Conservation (phyloP, 2,329 filamentous ascomycete genomes). For the Arthrinium phaeospermum region DNA sequence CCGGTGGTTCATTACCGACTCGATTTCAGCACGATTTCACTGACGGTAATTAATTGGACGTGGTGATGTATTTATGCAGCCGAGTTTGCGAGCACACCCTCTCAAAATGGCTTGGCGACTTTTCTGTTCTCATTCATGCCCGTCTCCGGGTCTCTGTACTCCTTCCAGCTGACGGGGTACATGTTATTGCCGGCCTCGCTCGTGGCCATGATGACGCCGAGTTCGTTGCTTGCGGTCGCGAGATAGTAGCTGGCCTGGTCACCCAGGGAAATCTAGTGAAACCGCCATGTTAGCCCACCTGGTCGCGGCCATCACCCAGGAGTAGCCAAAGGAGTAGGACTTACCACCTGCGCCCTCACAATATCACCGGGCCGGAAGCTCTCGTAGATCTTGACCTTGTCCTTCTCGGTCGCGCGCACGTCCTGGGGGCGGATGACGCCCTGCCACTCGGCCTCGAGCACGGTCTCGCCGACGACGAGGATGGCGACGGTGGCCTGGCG, state of each 20-base stretch:
- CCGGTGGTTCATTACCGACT: neutral
- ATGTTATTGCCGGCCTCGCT: slow-evolving; percentile 89
- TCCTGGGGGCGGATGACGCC: slow-evolving; percentile 88
- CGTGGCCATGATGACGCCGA: slow-evolving; percentile 91
- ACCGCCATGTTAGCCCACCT: neutral
- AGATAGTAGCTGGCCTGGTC: slow-evolving; percentile 96
- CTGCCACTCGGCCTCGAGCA: slow-evolving; percentile 81
- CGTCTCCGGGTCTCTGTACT: slow-evolving; percentile 85
- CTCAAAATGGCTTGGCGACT: slow-evolving; percentile 89
- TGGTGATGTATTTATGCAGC: neutral
- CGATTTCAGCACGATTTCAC: neutral
- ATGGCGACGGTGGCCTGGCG: slow-evolving; percentile 87
- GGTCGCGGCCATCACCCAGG: neutral
- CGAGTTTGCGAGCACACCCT: slow-evolving; percentile 4
- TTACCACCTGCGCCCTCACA: slow-evolving; percentile 81
- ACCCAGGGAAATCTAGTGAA: slow-evolving; percentile 77
- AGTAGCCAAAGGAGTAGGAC: slow-evolving; percentile 36
- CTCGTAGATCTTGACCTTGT: slow-evolving; percentile 89
- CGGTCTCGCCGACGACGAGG: slow-evolving; percentile 76
- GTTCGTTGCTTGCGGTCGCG: slow-evolving; percentile 87
- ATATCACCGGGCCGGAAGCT: slow-evolving; percentile 93
- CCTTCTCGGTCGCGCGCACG: slow-evolving; percentile 93
- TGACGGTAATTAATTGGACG: neutral
- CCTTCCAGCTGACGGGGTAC: slow-evolving; percentile 94
- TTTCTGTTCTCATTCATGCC: slow-evolving; percentile 81